phyloP scores from a whole-genome alignment of 129 eudicot genomes.

The Helianthus annuus region HanXRQr2.0-SUNRISE NC_035448.2:61629793-61630292 shows the following conservation, averaged over 20 bases:
- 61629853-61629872: conserved; percentile 44
- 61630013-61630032: conserved; percentile 39
- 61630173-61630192: conserved; percentile 16
- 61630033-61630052: conserved; percentile 35
- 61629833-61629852: conserved; percentile 65
- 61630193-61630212: too few relatives aligned
- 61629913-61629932: conserved; percentile 7
- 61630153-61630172: conserved; percentile 18
- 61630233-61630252: neutral
- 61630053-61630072: neutral
- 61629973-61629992: conserved; percentile 44
- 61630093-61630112: conserved; percentile 21
- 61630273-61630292: neutral
- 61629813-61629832: conserved; percentile 67
- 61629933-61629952: conserved; percentile 16
- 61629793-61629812: conserved; percentile 72
- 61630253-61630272: conserved; percentile 11
- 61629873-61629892: conserved; percentile 1
- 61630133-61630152: too few relatives aligned
- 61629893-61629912: neutral
- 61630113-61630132: conserved; percentile 14
- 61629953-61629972: conserved; percentile 33
- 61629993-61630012: conserved; percentile 33
- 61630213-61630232: neutral
- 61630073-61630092: conserved; percentile 18